phyloP scores from a whole-genome alignment of 1,139 yeast species.

The Torulaspora globosa region DNA sequence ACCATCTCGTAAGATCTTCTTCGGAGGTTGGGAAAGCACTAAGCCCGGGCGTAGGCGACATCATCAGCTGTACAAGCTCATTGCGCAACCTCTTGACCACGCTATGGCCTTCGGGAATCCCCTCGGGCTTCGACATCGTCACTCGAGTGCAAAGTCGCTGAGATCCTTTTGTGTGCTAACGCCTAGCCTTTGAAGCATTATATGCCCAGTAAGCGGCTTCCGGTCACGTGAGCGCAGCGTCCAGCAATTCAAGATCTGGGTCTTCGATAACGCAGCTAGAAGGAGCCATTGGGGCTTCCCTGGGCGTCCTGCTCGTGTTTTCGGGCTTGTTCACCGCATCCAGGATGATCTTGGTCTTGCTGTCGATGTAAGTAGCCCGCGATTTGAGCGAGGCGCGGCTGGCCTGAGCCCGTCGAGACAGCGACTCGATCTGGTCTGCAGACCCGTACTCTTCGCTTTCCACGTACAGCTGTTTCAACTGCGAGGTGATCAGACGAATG shows the following conservation, averaged over 20 bases:
- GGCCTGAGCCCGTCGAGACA: slow-evolving; percentile 11
- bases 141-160: not conserved
- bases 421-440: slow-evolving; percentile 19
- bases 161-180: not conserved
- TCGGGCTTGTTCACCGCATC: slow-evolving; percentile 1
- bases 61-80: slow-evolving; percentile 50
- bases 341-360: slow-evolving; percentile 14
- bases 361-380: slow-evolving; percentile 23
- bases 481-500: slow-evolving; percentile 25
- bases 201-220: not conserved
- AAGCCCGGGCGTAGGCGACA: slow-evolving; percentile 48
- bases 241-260: slow-evolving; percentile 4
- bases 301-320: not conserved
- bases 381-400: slow-evolving; percentile 12
- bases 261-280: not conserved
- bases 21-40: slow-evolving; percentile 53
- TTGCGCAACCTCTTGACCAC: slow-evolving; percentile 42
- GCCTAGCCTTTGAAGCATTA: not conserved
- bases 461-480: slow-evolving; percentile 27
- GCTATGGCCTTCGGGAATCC: slow-evolving; percentile 14
- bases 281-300: not conserved
- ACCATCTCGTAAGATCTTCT: slow-evolving; percentile 54
- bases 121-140: not conserved
- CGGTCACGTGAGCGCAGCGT: slow-evolving; percentile 3
- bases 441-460: slow-evolving; percentile 31